Conservation (phyloP, 2,329 filamentous ascomycete species). For the Daldinia sp. region DNA sequence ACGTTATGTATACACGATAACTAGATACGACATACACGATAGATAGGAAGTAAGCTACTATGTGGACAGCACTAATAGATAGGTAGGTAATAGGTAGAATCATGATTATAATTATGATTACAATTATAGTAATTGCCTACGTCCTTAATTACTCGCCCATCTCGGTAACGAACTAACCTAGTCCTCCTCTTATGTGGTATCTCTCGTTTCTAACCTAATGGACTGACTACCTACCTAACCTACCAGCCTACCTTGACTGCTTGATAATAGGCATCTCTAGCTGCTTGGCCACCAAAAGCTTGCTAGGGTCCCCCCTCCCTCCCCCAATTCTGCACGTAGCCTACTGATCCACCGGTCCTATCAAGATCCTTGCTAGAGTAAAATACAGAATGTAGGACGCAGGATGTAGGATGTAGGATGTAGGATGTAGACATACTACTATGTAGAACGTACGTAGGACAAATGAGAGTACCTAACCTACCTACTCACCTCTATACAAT, state of each 20-base stretch:
- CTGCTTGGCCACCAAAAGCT: not conserved
- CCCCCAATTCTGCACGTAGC: constrained; percentile 4
- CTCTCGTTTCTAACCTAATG: not conserved
- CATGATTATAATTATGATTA: no score
- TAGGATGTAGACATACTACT: not conserved
- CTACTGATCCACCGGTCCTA: constrained; percentile 16
- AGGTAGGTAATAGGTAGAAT: no score
- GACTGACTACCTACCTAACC: no score
- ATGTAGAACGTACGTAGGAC: no score
- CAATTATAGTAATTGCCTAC: no score
- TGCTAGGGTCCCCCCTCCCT: constrained; percentile 1
- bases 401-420: constrained; percentile 3
- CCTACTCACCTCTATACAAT: no score
- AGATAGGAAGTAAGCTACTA: no score
- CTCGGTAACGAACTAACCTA: constrained; percentile 5
- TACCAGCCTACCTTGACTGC: not conserved
- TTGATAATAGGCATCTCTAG: not conserved
- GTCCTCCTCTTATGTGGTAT: not conserved
- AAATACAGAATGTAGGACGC: constrained; percentile 1
- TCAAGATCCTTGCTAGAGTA: constrained; percentile 24
- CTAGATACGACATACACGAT: no score
- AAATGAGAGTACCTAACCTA: no score
- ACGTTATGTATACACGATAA: no score
- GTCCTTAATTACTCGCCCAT: not conserved
- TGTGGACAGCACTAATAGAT: no score